phyloP scores from a whole-genome alignment of 2,329 filamentous ascomycete genomes.

The Cladosporium sp. region DNA sequence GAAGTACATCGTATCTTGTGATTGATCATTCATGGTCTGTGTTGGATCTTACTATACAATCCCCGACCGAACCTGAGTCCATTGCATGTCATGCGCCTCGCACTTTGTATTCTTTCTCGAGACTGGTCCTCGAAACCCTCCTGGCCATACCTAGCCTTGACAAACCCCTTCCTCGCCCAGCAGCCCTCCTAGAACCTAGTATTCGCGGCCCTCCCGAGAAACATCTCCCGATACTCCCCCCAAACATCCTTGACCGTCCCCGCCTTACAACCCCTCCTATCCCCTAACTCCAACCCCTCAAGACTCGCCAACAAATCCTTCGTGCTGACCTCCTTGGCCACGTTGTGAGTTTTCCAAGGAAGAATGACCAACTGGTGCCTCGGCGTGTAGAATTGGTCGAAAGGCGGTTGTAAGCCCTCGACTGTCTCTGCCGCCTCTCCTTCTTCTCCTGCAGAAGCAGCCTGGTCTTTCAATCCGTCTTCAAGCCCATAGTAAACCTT shows the following conservation, averaged over 20 bases:
- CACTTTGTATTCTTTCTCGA: too few species aligned
- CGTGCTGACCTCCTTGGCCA: constrained; percentile 3
- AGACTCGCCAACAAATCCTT: not conserved
- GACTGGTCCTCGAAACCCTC: too few species aligned
- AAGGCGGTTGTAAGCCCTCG: not conserved
- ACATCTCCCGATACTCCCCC: not conserved
- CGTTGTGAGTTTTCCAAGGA: not conserved
- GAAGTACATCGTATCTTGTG: too few species aligned
- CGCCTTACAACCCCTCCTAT: constrained; percentile 6
- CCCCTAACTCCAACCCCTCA: not conserved
- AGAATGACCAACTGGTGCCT: not conserved
- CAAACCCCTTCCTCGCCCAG: too few species aligned
- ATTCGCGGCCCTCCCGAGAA: not conserved
- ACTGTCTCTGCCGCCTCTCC: not conserved
- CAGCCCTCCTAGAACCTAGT: not conserved
- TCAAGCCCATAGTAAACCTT: constrained; percentile 16
- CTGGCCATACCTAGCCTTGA: too few species aligned
- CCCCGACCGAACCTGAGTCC: too few species aligned
- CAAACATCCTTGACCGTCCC: constrained; percentile 6
- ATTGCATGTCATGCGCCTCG: too few species aligned
- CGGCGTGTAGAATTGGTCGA: constrained; percentile 8
- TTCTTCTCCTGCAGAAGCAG: not conserved
- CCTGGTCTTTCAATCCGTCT: not conserved
- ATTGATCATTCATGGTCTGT: too few species aligned
- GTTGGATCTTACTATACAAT: too few species aligned